Conservation (phyloP, 1,284 basidiomycete genomes). For the Ceratobasidium papillatum region DNA sequence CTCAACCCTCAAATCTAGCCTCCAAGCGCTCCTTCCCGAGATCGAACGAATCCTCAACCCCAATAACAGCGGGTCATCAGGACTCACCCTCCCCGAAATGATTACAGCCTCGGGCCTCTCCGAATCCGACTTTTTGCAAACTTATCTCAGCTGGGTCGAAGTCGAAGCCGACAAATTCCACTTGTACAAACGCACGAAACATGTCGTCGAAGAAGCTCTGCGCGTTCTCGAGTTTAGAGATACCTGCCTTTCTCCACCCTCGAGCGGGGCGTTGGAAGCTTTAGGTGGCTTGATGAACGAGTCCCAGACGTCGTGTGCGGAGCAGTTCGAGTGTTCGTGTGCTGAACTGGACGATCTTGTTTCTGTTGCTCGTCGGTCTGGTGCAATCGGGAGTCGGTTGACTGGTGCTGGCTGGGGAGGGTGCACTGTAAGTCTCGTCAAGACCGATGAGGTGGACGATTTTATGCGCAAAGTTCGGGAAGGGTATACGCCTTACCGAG, state of each 20-base stretch:
- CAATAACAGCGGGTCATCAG: constrained; percentile 54
- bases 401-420: constrained; percentile 93
- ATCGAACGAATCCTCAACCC: constrained; percentile 64
- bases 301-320: constrained; percentile 74
- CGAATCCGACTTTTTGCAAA: constrained; percentile 64
- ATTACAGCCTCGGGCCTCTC: constrained; percentile 68
- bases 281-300: constrained; percentile 82
- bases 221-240: constrained; percentile 78
- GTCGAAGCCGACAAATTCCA: constrained; percentile 82
- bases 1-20: constrained; percentile 56
- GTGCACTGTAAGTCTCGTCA: constrained; percentile 84
- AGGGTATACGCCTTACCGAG: constrained; percentile 69
- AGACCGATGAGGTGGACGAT: constrained; percentile 67
- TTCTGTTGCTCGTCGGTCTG: constrained; percentile 66
- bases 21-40: constrained; percentile 60
- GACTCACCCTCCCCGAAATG: constrained; percentile 78
- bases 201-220: constrained; percentile 80
- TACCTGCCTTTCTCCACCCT: constrained; percentile 61
- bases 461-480: constrained; percentile 72
- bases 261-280: constrained; percentile 45
- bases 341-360: constrained; percentile 77
- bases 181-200: constrained; percentile 78
- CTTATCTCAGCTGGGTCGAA: constrained; percentile 80
- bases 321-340: constrained; percentile 80
- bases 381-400: constrained; percentile 79